Evolutionary conservation across 805 yeast genomes (phyloP).

Genomic region (Saccharomycopsis synnaedendra): DNA sequence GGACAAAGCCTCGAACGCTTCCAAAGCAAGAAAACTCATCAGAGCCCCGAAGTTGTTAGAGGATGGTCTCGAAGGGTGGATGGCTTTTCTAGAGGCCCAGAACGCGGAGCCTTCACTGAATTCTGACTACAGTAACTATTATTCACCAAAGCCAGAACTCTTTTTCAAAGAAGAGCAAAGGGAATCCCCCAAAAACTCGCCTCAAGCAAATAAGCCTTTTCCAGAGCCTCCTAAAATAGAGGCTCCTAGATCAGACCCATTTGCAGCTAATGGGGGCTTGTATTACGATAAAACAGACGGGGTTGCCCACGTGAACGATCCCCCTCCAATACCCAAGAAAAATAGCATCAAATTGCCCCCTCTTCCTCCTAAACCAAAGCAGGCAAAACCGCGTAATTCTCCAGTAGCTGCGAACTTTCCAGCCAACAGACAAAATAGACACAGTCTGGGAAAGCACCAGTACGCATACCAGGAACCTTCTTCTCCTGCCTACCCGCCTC

Average conservation of each 20-base stretch:
- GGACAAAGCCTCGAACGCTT: slow-evolving; percentile 7
- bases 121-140: slow-evolving; percentile 1
- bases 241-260: no score
- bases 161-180: background rate
- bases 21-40: slow-evolving; percentile 1
- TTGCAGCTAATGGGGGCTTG: no score
- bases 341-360: background rate
- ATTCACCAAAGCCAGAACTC: slow-evolving; percentile 3
- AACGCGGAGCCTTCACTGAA: background rate
- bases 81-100: slow-evolving; percentile 9
- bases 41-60: slow-evolving; percentile 10
- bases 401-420: no score
- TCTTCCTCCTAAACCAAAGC: background rate
- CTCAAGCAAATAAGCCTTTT: no score
- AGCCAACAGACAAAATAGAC: no score
- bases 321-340: slow-evolving; percentile 12
- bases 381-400: no score
- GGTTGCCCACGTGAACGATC: background rate
- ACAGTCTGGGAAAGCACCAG: no score
- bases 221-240: no score
- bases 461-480: no score
- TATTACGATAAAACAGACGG: no score
- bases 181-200: no score
- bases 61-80: slow-evolving; percentile 14
- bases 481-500: slow-evolving; percentile 3